phyloP scores from a whole-genome alignment of 352 stramenopile genomes.

The Phytophthora agathidicida region DNA sequence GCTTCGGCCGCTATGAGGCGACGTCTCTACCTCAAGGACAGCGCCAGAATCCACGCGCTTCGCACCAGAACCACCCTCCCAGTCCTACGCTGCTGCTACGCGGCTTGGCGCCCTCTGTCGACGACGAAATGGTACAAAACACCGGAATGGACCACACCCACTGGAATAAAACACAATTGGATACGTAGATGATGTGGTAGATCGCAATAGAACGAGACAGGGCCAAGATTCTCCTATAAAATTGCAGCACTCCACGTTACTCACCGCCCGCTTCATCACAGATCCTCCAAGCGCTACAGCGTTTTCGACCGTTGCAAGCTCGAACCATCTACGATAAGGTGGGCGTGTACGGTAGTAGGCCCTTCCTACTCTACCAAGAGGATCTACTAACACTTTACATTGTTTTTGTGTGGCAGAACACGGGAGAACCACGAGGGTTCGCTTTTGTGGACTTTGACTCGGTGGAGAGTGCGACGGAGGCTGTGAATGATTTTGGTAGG shows the following conservation, averaged over 20 bases:
- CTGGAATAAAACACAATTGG: conserved; percentile 14
- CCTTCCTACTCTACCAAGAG: neutral
- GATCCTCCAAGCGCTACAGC: conserved; percentile 58
- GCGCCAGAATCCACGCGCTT: conserved; percentile 1
- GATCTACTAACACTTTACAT: neutral
- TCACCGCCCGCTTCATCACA: conserved; percentile 40
- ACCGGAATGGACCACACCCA: neutral
- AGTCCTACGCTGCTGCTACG: conserved; percentile 73
- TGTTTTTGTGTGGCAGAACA: conserved; percentile 33
- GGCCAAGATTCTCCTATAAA: neutral
- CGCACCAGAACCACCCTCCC: conserved; percentile 34
- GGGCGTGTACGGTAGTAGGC: neutral
- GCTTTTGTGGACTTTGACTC: conserved; percentile 80
- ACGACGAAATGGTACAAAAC: conserved; percentile 72
- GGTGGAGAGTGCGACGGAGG: conserved; percentile 56
- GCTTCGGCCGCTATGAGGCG: conserved; percentile 4
- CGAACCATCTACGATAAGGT: conserved; percentile 79
- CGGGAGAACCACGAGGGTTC: conserved; percentile 74
- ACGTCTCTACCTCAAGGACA: conserved; percentile 11
- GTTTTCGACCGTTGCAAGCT: conserved; percentile 55
- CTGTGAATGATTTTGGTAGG: conserved; percentile 67
- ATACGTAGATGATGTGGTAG: conserved; percentile 12
- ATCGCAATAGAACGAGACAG: conserved; percentile 7
- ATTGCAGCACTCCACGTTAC: conserved; percentile 5
- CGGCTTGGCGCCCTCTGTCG: conserved; percentile 50